Base-by-base conservation (phyloP, 1,139 yeast species). In the Diutina siamensis region DNA sequence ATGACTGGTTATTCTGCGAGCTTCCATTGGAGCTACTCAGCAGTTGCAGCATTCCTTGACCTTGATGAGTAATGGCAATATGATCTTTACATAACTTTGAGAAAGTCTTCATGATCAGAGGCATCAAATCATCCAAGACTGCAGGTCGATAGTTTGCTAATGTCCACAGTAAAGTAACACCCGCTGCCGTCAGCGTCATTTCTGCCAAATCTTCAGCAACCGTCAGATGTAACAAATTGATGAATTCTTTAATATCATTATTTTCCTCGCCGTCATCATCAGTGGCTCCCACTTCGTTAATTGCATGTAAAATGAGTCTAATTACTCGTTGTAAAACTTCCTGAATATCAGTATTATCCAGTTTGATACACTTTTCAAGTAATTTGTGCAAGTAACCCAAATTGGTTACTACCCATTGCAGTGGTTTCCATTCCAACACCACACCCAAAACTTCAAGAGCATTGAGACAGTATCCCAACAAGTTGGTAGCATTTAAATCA, bases 381-480 rank as follows among this genome's bases (percentile, higher is more conserved):
- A 94, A 65, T 48, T 76, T 76, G 54, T 83, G 89, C 40, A 92
- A 71, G 42, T 79, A 78, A 1, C 74, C 66, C 44, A 87, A 64
- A 53, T 86, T 84, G 4, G 78, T 74, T 44, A 83, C 65, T 47
- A 89, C 80, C 96, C 96, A 89, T 20, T 71, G 76, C 0, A 83
- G 62, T 1, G 79, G 63, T 60, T 85, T 85, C 74, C 92, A 83
- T 51, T 80, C 83, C 48, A 92, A 67, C 1, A 88, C 87, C 45
- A 88, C 87, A n/a, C 83, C 82, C 45, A 94, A 71, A 0, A 92
- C 97, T 59, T 87, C 96, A 47, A 94, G 65, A 0, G 98, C 95
- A 61, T 92, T 94, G 55, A 89, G 68, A 55, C 95, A 86, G 52
- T 85, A 80, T 2, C 88, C 87, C 34, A 87, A 58, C 42, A 76